These are phyloP conservation scores for Lodderomyces parapsilosis DNA, from an alignment of 1,139 yeast species.

Conservation along the genomic window DNA sequence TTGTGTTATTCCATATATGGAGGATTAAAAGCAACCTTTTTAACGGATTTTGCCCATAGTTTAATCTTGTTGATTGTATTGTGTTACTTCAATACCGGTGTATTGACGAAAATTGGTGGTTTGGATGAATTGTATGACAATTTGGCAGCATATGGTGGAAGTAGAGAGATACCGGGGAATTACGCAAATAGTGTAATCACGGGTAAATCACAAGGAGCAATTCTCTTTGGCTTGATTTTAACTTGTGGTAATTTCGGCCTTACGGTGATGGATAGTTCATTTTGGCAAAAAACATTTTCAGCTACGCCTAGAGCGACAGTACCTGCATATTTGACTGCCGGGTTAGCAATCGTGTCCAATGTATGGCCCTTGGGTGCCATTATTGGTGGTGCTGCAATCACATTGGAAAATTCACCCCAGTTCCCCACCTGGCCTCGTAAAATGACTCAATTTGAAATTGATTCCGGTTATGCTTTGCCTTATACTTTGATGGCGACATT, in stretches of 20 bases:
- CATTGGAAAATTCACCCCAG: conserved; percentile 60
- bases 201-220: conserved; percentile 75
- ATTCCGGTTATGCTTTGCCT: conserved; percentile 81
- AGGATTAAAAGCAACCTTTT: conserved; percentile 85
- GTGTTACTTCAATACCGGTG: conserved; percentile 57
- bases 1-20: conserved; percentile 81
- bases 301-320: conserved; percentile 83
- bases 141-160: conserved; percentile 50
- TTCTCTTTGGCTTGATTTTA: conserved; percentile 79
- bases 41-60: conserved; percentile 83
- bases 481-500: conserved; percentile 81
- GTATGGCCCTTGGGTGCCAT: conserved; percentile 85
- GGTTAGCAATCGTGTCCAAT: conserved; percentile 46
- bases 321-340: conserved; percentile 86
- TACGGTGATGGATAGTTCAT: conserved; percentile 84
- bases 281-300: conserved; percentile 88
- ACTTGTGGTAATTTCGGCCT: conserved; percentile 87
- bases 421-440: conserved; percentile 74
- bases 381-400: conserved; percentile 73
- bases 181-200: conserved; percentile 77
- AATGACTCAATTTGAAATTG: conserved; percentile 65
- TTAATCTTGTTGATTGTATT: conserved; percentile 59
- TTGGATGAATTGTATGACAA: conserved; percentile 69
- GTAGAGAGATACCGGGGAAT: conserved; percentile 59
- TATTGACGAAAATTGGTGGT: conserved; percentile 73